Conservation (phyloP, 306 rosid genomes). For the Ammopiptanthus mongolicus region DNA sequence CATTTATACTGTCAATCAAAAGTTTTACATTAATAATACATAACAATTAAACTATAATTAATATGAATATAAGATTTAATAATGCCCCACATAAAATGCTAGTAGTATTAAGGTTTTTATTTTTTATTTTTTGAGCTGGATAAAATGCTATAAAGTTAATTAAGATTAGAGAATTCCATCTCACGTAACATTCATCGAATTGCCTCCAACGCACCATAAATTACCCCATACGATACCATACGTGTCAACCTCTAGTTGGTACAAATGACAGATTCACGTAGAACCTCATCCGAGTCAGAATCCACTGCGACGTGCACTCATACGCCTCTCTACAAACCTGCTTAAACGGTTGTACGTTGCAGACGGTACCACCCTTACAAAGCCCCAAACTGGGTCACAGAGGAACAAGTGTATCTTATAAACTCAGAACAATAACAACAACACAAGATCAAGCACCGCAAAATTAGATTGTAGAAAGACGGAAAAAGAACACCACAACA, state of each 20-base stretch:
- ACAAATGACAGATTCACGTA: not conserved
- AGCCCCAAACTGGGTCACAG: not conserved
- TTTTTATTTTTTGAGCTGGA: no score
- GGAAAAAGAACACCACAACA: not conserved
- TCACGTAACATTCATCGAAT: not conserved
- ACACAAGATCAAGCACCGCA: conserved; percentile 9
- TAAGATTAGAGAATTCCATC: not conserved
- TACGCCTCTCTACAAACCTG: not conserved
- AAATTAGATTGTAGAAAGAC: conserved; percentile 9
- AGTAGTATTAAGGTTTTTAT: no score
- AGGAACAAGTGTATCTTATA: conserved; percentile 4
- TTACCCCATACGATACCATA: not conserved
- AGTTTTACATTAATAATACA: no score
- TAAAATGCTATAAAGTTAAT: no score
- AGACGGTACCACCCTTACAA: conserved; percentile 21
- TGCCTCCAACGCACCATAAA: not conserved
- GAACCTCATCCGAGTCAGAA: not conserved
- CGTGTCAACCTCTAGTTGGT: conserved; percentile 18
- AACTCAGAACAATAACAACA: not conserved
- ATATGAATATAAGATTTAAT: no score
- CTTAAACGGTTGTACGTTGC: conserved; percentile 3
- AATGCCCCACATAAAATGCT: no score
- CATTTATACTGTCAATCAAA: no score
- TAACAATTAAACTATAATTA: no score
- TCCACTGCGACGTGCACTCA: conserved; percentile 1